Percentiles rank a stretch among this genome's conserved stretches.
Evolutionary conservation across 495 filamentous ascomycete species (phyloP).

Genomic region (Recurvomyces mirabilis): DNA sequence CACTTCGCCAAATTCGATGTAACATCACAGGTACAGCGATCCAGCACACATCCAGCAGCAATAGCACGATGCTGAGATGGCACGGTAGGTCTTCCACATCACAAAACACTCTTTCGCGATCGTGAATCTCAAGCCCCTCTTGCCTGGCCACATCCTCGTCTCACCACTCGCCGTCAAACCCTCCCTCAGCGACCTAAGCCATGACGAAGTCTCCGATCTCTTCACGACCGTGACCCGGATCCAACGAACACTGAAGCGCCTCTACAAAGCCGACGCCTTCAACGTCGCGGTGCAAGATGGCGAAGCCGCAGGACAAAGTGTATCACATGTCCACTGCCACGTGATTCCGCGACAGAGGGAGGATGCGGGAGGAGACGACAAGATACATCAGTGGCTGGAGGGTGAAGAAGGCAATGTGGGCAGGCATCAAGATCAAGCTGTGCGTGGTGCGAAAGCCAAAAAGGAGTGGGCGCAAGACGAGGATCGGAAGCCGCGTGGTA

Average conservation of each 20-base stretch:
- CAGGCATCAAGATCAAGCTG: conserved; percentile 33
- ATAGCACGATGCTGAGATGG: conserved; percentile 9
- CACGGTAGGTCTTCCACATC: conserved; percentile 64
- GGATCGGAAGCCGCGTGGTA: conserved; percentile 52
- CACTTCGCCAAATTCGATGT: conserved; percentile 57
- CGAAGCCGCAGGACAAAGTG: conserved; percentile 73
- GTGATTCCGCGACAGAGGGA: conserved; percentile 64
- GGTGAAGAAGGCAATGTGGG: conserved; percentile 78
- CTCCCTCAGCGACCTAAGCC: conserved; percentile 63
- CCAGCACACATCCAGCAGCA: not conserved
- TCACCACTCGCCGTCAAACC: conserved; percentile 52
- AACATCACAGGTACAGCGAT: conserved; percentile 42
- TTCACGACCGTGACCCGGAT: conserved; percentile 76
- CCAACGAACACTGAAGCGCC: conserved; percentile 63
- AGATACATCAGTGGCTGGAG: conserved; percentile 72
- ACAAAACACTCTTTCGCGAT: conserved; percentile 72
- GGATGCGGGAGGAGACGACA: conserved; percentile 51
- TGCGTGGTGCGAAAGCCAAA: conserved; percentile 42
- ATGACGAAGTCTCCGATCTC: conserved; percentile 67
- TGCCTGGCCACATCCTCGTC: conserved; percentile 88
- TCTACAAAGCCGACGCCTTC: conserved; percentile 65
- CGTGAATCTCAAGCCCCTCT: conserved; percentile 87
- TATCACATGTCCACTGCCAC: conserved; percentile 86
- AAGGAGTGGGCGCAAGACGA: conserved; percentile 52
- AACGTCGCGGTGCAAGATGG: conserved; percentile 96